These are phyloP conservation scores for Lichtheimia hyalospora DNA, from an alignment of 371 early-diverging fungal genomes.

Conservation along the genomic window DNA sequence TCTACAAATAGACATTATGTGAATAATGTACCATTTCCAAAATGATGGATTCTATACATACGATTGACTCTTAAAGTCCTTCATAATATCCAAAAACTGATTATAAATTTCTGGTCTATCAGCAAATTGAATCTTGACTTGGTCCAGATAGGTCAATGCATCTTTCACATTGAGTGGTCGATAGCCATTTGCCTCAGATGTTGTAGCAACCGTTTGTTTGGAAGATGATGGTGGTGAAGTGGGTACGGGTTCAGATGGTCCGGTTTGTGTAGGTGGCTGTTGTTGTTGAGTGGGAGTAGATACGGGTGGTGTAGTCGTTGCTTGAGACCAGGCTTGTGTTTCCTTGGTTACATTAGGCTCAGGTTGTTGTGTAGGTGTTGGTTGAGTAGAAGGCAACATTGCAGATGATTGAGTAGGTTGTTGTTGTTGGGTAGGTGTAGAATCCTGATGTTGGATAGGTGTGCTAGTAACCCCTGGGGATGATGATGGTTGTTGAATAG, in stretches of 20 bases:
- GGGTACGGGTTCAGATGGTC: not conserved
- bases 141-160: constrained; percentile 97
- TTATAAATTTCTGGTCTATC: constrained; percentile 96
- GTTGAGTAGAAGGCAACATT: not conserved
- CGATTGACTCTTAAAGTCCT: constrained; percentile 98
- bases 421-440: no score
- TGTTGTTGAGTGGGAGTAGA: no score
- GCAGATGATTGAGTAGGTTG: not conserved
- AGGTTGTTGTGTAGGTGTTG: not conserved
- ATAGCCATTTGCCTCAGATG: constrained; percentile 19
- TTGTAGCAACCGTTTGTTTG: not conserved
- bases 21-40: not conserved
- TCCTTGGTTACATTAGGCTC: not conserved
- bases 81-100: constrained; percentile 98
- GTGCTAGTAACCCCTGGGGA: no score
- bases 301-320: no score
- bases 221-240: constrained; percentile 6
- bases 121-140: constrained; percentile 93
- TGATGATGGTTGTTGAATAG: no score
- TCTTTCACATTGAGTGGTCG: constrained; percentile 74
- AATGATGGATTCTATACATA: constrained; percentile 29
- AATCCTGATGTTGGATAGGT: no score
- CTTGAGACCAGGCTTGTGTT: no score
- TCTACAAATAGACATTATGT: constrained; percentile 25
- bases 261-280: no score